Percentiles rank a stretch among this genome's conserved stretches.
Evolutionary conservation across 768 basidiomycete species (phyloP).

Genomic region (Panaeolus papilionaceus): DNA sequence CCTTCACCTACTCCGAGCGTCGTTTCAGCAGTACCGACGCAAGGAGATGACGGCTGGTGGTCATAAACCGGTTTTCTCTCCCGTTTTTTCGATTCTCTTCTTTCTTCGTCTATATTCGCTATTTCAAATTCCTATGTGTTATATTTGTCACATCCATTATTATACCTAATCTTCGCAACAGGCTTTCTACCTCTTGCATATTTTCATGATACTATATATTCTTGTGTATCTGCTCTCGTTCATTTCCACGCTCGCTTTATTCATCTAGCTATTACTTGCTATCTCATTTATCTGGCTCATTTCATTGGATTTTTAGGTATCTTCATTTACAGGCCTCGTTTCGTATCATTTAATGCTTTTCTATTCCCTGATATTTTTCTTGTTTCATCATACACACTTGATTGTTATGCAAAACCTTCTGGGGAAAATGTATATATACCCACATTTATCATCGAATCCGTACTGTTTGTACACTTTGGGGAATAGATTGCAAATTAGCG

Average conservation of each 20-base stretch:
- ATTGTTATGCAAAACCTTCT: constrained; percentile 13
- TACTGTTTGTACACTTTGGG: constrained; percentile 13
- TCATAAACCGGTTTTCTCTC: constrained; percentile 41
- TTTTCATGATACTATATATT: constrained; percentile 8
- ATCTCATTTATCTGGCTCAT: constrained; percentile 6
- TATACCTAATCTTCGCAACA: constrained; percentile 15
- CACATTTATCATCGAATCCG: constrained; percentile 17
- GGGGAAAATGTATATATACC: constrained; percentile 29
- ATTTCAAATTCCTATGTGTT: constrained; percentile 21
- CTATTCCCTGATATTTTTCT: neutral
- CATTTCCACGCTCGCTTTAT: constrained; percentile 7
- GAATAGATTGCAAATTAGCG: constrained; percentile 14
- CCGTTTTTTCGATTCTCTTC: constrained; percentile 18
- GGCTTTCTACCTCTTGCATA: constrained; percentile 3
- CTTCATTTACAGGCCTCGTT: constrained; percentile 5
- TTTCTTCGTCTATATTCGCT: constrained; percentile 21
- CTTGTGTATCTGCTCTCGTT: constrained; percentile 18
- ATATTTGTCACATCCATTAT: constrained; percentile 24
- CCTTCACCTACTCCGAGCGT: constrained; percentile 81
- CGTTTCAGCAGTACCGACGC: constrained; percentile 74
- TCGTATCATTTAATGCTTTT: constrained; percentile 1
- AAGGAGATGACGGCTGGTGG: constrained; percentile 84
- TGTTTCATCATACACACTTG: neutral
- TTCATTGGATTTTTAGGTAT: constrained; percentile 10
- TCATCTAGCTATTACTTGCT: constrained; percentile 13